Evolutionary conservation across 2,329 filamentous ascomycete species (phyloP).

Genomic region (Metarhizium sp.): DNA sequence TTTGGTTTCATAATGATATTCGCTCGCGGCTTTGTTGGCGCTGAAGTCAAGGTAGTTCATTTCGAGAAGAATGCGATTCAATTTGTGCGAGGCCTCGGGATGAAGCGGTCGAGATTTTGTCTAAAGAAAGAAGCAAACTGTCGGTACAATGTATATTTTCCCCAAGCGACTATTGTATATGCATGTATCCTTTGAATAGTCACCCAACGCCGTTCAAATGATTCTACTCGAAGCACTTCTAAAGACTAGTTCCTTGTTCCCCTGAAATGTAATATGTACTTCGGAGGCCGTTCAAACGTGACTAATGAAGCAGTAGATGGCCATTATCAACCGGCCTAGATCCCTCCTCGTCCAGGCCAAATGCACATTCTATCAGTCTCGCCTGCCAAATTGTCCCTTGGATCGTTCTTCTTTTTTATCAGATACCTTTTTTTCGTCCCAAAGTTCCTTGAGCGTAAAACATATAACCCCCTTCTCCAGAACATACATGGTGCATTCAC

Average conservation of each 20-base stretch:
- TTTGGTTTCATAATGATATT: slow-evolving; percentile 19
- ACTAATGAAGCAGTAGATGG: neutral
- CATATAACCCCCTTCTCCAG: neutral
- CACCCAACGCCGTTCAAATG: neutral
- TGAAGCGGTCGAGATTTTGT: neutral
- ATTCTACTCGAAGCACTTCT: neutral
- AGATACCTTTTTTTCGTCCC: neutral
- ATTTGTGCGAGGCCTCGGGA: neutral
- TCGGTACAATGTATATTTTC: slow-evolving; percentile 3
- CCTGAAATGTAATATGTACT: neutral
- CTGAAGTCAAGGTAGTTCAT: neutral
- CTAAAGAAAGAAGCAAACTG: neutral
- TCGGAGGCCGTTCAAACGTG: neutral
- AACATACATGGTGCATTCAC: neutral
- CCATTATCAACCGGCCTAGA: neutral
- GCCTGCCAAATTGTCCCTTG: neutral
- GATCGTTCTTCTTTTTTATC: neutral
- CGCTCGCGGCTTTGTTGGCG: neutral
- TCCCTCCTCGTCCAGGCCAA: neutral
- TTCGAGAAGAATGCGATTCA: neutral
- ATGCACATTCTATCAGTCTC: neutral
- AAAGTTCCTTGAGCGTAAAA: neutral
- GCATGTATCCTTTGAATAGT: neutral
- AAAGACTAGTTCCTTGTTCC: neutral
- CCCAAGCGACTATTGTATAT: neutral